Conservation (phyloP, 495 filamentous ascomycete genomes). For the Terfezia boudieri region DNA sequence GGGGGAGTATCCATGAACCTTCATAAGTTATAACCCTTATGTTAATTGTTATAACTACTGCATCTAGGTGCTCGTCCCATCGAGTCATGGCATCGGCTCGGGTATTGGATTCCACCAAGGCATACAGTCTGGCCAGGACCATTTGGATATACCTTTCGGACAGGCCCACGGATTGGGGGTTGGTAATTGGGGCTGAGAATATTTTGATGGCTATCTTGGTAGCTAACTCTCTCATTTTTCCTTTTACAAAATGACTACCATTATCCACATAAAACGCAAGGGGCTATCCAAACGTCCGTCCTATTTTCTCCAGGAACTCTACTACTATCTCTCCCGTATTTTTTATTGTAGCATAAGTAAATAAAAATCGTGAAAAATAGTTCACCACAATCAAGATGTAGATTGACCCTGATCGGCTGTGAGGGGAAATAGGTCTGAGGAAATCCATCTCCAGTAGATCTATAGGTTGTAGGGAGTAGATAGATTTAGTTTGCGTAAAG, state of each 20-base stretch:
- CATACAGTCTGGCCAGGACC: not conserved
- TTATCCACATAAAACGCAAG: conserved; percentile 1
- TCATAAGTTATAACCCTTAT: not conserved
- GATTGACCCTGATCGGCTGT: not conserved
- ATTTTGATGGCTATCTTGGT: not conserved
- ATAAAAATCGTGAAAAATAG: conserved; percentile 4
- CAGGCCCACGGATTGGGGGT: not conserved
- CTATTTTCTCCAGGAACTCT: not conserved
- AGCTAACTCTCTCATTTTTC: not conserved
- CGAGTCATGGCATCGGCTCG: not conserved
- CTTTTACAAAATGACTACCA: not conserved
- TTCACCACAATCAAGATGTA: conserved; percentile 4
- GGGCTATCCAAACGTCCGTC: not conserved
- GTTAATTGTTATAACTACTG: not conserved
- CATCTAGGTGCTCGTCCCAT: not conserved
- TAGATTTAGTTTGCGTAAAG: not conserved
- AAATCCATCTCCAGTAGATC: conserved; percentile 2
- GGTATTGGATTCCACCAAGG: not conserved
- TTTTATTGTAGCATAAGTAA: not conserved
- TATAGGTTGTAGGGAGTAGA: conserved; percentile 1
- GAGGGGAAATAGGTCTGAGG: not conserved
- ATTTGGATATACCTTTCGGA: conserved; percentile 1
- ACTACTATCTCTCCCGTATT: not conserved
- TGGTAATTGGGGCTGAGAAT: not conserved
- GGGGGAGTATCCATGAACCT: conserved; percentile 1